Percentiles rank a stretch among this genome's conserved stretches.
These are phyloP conservation scores for Huntiella abstrusa DNA, from an alignment of 2,329 filamentous ascomycete species.

Conservation along the genomic window DNA sequence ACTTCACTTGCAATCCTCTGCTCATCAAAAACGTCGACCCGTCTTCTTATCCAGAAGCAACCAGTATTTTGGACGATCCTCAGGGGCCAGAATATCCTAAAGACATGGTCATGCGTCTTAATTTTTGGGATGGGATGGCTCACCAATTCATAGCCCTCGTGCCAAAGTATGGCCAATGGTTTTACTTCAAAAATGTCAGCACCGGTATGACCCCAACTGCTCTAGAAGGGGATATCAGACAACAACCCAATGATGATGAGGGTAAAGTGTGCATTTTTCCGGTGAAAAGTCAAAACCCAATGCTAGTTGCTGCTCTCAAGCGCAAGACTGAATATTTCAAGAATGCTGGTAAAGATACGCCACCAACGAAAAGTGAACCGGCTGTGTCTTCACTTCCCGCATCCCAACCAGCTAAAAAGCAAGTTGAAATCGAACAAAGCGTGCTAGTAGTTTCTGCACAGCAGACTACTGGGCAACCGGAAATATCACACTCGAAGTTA, in stretches of 20 bases:
- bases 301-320: background rate
- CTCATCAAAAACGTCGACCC: background rate
- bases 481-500: too few relatives aligned
- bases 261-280: background rate
- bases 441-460: too few relatives aligned
- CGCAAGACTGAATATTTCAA: background rate
- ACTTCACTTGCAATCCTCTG: slow-evolving; percentile 54
- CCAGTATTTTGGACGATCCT: too few relatives aligned
- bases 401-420: too few relatives aligned
- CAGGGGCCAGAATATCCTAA: slow-evolving; percentile 10
- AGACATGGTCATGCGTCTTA: slow-evolving; percentile 17
- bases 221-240: background rate
- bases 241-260: background rate
- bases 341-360: too few relatives aligned
- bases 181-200: slow-evolving; percentile 1
- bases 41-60: too few relatives aligned
- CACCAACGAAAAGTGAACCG: too few relatives aligned
- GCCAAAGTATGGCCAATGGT: slow-evolving; percentile 5
- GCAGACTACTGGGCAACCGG: too few relatives aligned
- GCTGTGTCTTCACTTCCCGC: too few relatives aligned
- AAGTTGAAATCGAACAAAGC: too few relatives aligned
- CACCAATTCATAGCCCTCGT: background rate
- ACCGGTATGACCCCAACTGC: background rate
- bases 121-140: slow-evolving; percentile 7
- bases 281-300: background rate